Evolutionary conservation across 2,329 filamentous ascomycete genomes (phyloP), one percentile per base, ranked within the genome.

Genomic region (Monascus ruber): DNA sequence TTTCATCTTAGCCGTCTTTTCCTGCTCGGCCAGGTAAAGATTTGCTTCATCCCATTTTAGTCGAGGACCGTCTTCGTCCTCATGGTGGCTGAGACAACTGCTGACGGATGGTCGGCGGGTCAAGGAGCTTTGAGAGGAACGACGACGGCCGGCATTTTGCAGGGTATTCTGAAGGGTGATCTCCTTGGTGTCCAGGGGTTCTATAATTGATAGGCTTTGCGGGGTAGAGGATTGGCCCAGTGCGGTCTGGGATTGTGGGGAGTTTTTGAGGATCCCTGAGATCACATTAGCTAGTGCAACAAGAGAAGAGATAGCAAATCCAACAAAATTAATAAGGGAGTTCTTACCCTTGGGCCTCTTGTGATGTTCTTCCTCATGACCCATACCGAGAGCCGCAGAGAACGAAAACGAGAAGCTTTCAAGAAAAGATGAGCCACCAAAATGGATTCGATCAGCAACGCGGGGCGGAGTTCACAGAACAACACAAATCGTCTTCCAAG

Each of bases 11-110:
- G 83, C 82, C 43, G 81, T 86, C 64, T 85, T 88, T 65, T 96
- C 86, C 64, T 96, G 89, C 68, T 98, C 91, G 5, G 91, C 91
- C 38, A 98, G 75, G 66, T 95, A 98, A 27, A 98, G 75, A 59
- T 98, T 98, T 34, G 85, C 91, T 69, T 98, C 91, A 63, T 98
- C 91, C 91, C 91, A 98, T 68, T 95, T 94, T 50, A 98, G 73
- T 46, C 87, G 81, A 46, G 84, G 82, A 42, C 76, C 80, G 41
- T 71, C 72, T 36, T 78, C 73, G 41, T 71, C 72, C 36, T 78
- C 73, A 37, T 77, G 74, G 11, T 70, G 61, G 33, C 74, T 69
- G 34, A 68, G 62, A 28, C 69, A 66, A 43, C 66, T 60, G 38
- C 62, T 65, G 44, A 63, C 63, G 1, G 83, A 88, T 48, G 81